Conservation (phyloP, 768 basidiomycete species). For the Termitomyces sp. region DNA sequence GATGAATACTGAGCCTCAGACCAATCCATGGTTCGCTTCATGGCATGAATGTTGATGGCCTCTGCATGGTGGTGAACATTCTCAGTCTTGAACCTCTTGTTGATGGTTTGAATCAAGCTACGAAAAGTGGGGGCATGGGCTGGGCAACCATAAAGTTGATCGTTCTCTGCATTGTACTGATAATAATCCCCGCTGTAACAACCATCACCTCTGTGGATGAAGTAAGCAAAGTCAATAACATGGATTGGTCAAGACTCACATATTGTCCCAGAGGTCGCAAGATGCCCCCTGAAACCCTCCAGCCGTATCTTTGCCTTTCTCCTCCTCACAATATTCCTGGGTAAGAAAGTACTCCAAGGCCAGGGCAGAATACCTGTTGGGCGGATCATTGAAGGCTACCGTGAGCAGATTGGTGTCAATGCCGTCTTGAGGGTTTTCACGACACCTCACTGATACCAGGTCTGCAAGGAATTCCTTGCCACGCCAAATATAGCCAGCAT, state of each 20-base stretch:
- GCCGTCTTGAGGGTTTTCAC: slow-evolving; percentile 13
- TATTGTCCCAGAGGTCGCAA: slow-evolving; percentile 26
- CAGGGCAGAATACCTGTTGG: slow-evolving; percentile 24
- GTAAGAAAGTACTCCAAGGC: slow-evolving; percentile 27
- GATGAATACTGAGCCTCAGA: not conserved
- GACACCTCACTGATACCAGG: not conserved
- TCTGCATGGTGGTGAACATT: slow-evolving; percentile 21
- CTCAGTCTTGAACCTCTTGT: slow-evolving; percentile 22
- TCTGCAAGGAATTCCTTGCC: slow-evolving; percentile 17
- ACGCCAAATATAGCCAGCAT: slow-evolving; percentile 14
- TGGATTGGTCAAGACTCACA: slow-evolving; percentile 19
- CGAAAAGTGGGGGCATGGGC: slow-evolving; percentile 10
- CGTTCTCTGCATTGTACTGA: slow-evolving; percentile 10
- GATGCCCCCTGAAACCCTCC: slow-evolving; percentile 27
- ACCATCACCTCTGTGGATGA: slow-evolving; percentile 18
- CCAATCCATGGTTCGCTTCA: slow-evolving; percentile 13
- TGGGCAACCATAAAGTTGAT: slow-evolving; percentile 23
- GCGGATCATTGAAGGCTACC: slow-evolving; percentile 23
- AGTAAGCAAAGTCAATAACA: not conserved
- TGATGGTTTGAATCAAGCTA: slow-evolving; percentile 17
- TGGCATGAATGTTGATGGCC: slow-evolving; percentile 21
- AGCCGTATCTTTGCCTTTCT: slow-evolving; percentile 18
- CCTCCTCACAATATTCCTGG: slow-evolving; percentile 28
- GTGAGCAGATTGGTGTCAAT: slow-evolving; percentile 22
- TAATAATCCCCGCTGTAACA: slow-evolving; percentile 20